Base-by-base conservation (phyloP, 2,329 filamentous ascomycete species). In the Ophiostoma sp. region DNA sequence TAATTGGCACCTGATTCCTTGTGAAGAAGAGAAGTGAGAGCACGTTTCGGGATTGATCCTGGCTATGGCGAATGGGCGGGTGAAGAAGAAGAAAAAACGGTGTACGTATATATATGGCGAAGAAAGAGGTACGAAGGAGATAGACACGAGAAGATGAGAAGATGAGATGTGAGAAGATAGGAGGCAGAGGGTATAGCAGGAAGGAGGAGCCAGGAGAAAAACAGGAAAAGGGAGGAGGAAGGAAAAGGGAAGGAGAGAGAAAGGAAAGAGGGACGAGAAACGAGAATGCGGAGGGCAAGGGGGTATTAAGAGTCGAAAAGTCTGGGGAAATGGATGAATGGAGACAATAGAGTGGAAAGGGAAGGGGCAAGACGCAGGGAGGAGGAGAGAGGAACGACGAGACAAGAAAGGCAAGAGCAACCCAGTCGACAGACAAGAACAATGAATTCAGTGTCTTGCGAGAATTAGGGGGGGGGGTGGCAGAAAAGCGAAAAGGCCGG, bases 311-410 rank as follows among this genome's bases (percentile, higher is more conserved):
- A 67, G n/a, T 15, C 23, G 3, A 33, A 64, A 66, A 70, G 67
- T 60, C 69, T 66, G 69, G 69, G 69, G 69, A 67, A 71, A 71
- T 71, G 67, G 69, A 70, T 36, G n/a, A 67, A 67, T 31, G 39
- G 65, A 67, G 64, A 23, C 8, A 67, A 15, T 27, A 41, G 10
- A 68, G 41, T 44, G 23, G 35, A 48, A 60, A 60, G 44, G 23
- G 39, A 27, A 44, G 35, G 48, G 60, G 60, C n/a, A 33, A 57
- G 23, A 39, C 36, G 36, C 36, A 1, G 15, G 31, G 36, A n/a
- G 33, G 36, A 35, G 65, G 35, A 17, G 67, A 48, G 69, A 69
- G 44, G 44, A 39, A 39, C 27, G 41, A 44, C 41, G 48, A 54
- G 20, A 54, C 44, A 62, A 52, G 17, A 36, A 27, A 52, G 66